Conservation (phyloP, 2,329 filamentous ascomycete genomes). For the Torrubiellomyces zombiae region DNA sequence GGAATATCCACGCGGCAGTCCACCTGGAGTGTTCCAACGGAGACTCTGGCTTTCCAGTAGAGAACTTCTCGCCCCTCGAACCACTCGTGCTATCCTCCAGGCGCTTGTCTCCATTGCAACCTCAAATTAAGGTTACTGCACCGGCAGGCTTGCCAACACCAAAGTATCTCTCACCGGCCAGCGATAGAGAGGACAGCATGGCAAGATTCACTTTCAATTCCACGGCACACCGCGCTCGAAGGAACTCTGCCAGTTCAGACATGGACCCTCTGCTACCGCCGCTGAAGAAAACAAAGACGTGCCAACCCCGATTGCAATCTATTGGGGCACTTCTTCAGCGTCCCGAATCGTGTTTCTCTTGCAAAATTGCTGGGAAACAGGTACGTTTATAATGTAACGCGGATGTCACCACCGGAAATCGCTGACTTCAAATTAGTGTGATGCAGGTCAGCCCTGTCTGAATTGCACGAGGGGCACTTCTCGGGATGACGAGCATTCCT, state of each 20-base stretch:
- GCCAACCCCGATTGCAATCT: slow-evolving; percentile 36
- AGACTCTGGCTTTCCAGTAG: slow-evolving; percentile 26
- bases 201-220: slow-evolving; percentile 20
- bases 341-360: slow-evolving; percentile 34
- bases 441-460: slow-evolving; percentile 31
- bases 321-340: slow-evolving; percentile 37
- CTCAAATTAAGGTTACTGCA: too few species aligned
- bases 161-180: too few species aligned
- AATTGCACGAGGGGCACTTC: slow-evolving; percentile 23
- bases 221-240: slow-evolving; percentile 17
- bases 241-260: slow-evolving; percentile 28
- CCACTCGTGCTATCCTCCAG: too few species aligned
- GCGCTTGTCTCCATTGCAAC: too few species aligned
- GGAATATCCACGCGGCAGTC: slow-evolving; percentile 31
- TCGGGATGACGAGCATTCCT: slow-evolving; percentile 28
- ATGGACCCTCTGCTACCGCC: slow-evolving; percentile 36
- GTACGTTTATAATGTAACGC: too few species aligned
- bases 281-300: slow-evolving; percentile 34
- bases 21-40: slow-evolving; percentile 24
- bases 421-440: slow-evolving; percentile 30
- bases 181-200: too few species aligned
- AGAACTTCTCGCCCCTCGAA: slow-evolving; percentile 4
- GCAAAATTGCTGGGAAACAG: slow-evolving; percentile 26
- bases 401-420: not conserved
- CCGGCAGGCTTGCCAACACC: too few species aligned